Base-by-base conservation (phyloP, 139 green algal species). In the Chlamydomonas sp. region DNA sequence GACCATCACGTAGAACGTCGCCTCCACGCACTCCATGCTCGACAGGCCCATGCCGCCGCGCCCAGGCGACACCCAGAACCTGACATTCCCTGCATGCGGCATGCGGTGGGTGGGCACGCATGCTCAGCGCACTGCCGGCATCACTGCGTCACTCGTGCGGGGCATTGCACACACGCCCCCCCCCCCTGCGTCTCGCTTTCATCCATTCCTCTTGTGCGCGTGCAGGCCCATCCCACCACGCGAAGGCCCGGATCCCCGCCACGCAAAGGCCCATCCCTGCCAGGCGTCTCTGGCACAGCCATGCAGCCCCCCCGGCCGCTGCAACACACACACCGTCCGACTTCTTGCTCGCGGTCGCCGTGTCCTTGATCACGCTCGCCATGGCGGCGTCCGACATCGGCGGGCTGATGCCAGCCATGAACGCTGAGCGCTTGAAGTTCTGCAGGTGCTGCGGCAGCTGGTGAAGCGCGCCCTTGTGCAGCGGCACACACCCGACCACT, bases 401-500 rank as follows among this genome's bases (percentile, higher is more conserved):
- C 29, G 87, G 58, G 2, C 30, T 6, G 0, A 95, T 36, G 33
- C 81, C 81, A 10, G 85, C 82, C 24, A 74, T 66, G 26, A 65
- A 74, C 2, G 84, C 81, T 0, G 77, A 84, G 5, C 2, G 37
- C 10, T 78, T 47, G 1, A 96, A 81, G n/a, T 85, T 76, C 1
- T 79, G 54, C 26, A 96, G 28, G 66, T 93, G 89, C 24, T 71
- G 54, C 22, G 86, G 76, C 24, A 96, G 77, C 76, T 89, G 72
- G 73, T 94, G 95, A 20, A 96, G 37, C 67, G 90, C 72, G 4
- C 90, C 88, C 1, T 90, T 65, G 1, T 71, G 37, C 3, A 96
- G 70, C 0, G 82, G 37, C 0, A 79, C 83, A 0, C 80, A 88
- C 59, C 97, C 92, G 69, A 90, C 90, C 2, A 96, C 85, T 16